Conservation (phyloP, 768 basidiomycete genomes). For the Lactifluus volemus region DNA sequence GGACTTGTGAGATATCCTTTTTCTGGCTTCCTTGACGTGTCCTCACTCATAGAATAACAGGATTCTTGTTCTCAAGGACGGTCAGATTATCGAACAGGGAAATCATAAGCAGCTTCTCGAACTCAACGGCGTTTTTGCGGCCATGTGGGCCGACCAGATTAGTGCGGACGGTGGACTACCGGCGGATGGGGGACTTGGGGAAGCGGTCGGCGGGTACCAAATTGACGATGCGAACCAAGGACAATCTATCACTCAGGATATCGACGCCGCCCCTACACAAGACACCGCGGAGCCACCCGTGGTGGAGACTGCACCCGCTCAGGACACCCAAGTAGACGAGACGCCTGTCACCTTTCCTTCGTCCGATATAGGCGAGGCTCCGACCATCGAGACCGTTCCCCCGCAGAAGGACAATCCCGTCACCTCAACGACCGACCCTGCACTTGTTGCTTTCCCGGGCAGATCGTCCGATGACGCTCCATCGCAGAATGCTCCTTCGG, state of each 20-base stretch:
- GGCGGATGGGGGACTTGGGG: slow-evolving; percentile 31
- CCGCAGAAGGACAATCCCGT: slow-evolving; percentile 21
- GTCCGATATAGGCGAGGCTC: slow-evolving; percentile 26
- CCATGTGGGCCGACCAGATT: slow-evolving; percentile 85
- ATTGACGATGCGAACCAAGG: slow-evolving; percentile 26
- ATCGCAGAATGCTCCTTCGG: slow-evolving; percentile 28
- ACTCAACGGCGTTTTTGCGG: slow-evolving; percentile 62
- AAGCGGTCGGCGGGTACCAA: slow-evolving; percentile 38
- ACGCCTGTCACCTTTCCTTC: slow-evolving; percentile 29
- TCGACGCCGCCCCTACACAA: slow-evolving; percentile 14
- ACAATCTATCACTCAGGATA: slow-evolving; percentile 1
- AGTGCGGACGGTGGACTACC: slow-evolving; percentile 50
- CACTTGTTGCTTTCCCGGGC: slow-evolving; percentile 27
- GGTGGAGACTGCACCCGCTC: slow-evolving; percentile 19
- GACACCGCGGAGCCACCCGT: slow-evolving; percentile 9
- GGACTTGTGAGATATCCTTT: slow-evolving; percentile 33
- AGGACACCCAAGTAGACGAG: slow-evolving; percentile 23
- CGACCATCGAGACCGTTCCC: slow-evolving; percentile 21
- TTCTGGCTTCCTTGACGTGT: neutral
- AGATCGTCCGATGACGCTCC: slow-evolving; percentile 24
- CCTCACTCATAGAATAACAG: slow-evolving; percentile 31
- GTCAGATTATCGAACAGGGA: slow-evolving; percentile 78
- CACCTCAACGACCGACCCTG: slow-evolving; percentile 27
- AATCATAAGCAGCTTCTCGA: slow-evolving; percentile 70
- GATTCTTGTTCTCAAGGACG: slow-evolving; percentile 87